These are phyloP conservation scores for Flaveria trinervia DNA, from an alignment of 129 eudicot genomes.

Conservation along the genomic window DNA sequence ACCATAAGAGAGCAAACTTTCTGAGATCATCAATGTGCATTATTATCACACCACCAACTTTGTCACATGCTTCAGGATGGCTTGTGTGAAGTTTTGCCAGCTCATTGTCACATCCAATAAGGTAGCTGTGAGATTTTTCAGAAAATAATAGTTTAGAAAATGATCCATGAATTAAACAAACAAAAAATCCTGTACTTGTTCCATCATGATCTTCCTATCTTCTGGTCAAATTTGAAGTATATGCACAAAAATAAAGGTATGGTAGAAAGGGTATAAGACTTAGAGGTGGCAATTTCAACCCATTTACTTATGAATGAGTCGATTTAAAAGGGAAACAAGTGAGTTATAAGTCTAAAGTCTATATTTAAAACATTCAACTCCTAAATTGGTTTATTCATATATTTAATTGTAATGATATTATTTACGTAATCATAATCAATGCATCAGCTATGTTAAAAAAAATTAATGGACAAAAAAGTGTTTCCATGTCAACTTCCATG, in stretches of 20 bases:
- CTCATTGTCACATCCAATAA: conserved; percentile 88
- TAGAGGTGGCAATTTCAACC: background rate
- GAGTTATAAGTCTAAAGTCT: background rate
- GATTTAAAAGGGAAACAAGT: conserved; percentile 3
- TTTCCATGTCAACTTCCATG: background rate
- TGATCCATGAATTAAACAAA: background rate
- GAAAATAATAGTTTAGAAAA: background rate
- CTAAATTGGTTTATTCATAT: background rate
- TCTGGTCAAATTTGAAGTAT: background rate
- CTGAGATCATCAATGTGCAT: conserved; percentile 89
- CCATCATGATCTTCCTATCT: background rate
- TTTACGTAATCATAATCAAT: background rate
- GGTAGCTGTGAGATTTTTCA: conserved; percentile 54
- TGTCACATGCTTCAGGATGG: conserved; percentile 93
- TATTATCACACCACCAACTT: conserved; percentile 92
- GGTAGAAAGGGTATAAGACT: background rate
- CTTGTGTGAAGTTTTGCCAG: conserved; percentile 92
- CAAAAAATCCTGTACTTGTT: background rate
- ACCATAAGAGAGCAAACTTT: conserved; percentile 81
- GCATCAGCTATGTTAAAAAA: background rate
- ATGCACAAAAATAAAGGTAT: background rate
- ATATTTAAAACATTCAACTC: background rate
- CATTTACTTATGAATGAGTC: background rate
- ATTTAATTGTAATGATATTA: background rate
- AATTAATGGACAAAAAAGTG: background rate